Evolutionary conservation across 2,329 filamentous ascomycete genomes (phyloP).

Genomic region (Taxawa tesnikishii): DNA sequence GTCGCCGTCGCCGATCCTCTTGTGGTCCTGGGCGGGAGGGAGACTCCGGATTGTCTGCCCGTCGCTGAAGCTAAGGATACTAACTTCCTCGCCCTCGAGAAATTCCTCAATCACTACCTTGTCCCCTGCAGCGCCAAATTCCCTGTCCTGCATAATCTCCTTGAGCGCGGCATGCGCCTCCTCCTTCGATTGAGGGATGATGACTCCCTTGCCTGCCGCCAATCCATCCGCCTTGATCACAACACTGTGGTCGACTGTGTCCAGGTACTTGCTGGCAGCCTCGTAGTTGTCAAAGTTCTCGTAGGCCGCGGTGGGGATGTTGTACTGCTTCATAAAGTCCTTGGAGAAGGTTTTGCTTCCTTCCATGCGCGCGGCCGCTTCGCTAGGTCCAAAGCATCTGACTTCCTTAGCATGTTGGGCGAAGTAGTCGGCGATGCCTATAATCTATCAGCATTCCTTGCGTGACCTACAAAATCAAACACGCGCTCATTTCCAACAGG

Average conservation of each 20-base stretch:
- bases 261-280: conserved; percentile 49
- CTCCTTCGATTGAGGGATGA: conserved; percentile 68
- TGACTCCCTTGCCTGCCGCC: conserved; percentile 90
- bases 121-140: conserved; percentile 76
- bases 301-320: conserved; percentile 84
- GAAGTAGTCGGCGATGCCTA: conserved; percentile 81
- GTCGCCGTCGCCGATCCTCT: conserved; percentile 84
- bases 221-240: conserved; percentile 92
- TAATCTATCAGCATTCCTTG: too few relatives aligned
- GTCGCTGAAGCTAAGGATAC: conserved; percentile 83
- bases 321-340: conserved; percentile 88
- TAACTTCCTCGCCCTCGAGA: conserved; percentile 81
- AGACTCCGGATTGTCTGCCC: conserved; percentile 73
- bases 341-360: conserved; percentile 96
- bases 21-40: conserved; percentile 92
- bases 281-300: conserved; percentile 54
- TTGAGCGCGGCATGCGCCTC: conserved; percentile 73
- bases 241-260: conserved; percentile 56
- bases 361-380: conserved; percentile 78
- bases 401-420: conserved; percentile 40
- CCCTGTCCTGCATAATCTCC: conserved; percentile 80
- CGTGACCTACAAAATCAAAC: too few relatives aligned
- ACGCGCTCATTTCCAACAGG: too few relatives aligned
- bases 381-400: conserved; percentile 73
- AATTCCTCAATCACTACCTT: conserved; percentile 96